phyloP scores from a whole-genome alignment of 805 yeast species.

The Metschnikowia chrysomelidarum region DNA sequence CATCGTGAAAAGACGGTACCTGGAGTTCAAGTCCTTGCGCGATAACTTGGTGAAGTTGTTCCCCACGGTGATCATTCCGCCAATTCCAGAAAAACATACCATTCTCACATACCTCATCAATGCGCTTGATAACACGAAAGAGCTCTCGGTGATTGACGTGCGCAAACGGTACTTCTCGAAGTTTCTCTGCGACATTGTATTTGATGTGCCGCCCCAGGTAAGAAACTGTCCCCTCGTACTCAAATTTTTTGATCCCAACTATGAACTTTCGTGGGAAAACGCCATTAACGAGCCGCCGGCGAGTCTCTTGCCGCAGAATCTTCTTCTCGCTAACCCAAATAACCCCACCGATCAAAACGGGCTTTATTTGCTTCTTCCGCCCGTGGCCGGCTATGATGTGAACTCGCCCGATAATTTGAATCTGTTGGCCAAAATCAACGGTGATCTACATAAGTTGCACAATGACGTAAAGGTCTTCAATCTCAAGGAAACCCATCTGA shows the following conservation, averaged over 20 bases:
- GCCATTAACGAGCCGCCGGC: conserved; percentile 48
- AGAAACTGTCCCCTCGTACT: conserved; percentile 36
- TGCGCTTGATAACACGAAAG: conserved; percentile 38
- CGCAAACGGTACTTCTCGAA: conserved; percentile 45
- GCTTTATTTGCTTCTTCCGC: conserved; percentile 47
- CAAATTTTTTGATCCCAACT: conserved; percentile 51
- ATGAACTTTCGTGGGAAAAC: conserved; percentile 50
- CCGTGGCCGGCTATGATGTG: conserved; percentile 38
- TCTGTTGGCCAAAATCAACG: conserved; percentile 33
- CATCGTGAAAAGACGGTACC: conserved; percentile 41
- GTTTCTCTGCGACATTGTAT: conserved; percentile 41
- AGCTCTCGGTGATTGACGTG: conserved; percentile 42
- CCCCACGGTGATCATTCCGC: conserved; percentile 42
- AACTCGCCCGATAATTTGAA: conserved; percentile 30
- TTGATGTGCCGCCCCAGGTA: conserved; percentile 30
- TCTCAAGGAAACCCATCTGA: conserved; percentile 20
- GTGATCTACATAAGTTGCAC: conserved; percentile 32
- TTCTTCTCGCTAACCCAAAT: conserved; percentile 48
- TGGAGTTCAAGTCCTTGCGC: conserved; percentile 43
- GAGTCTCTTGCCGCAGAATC: conserved; percentile 45
- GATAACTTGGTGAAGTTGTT: conserved; percentile 36
- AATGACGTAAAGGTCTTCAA: conserved; percentile 33
- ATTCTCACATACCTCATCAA: conserved; percentile 41
- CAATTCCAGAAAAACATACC: conserved; percentile 48
- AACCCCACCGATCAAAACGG: conserved; percentile 55